These are phyloP conservation scores for Cyclostephanos tholiformis DNA, from an alignment of 108 stramenopile genomes.

Conservation along the genomic window DNA sequence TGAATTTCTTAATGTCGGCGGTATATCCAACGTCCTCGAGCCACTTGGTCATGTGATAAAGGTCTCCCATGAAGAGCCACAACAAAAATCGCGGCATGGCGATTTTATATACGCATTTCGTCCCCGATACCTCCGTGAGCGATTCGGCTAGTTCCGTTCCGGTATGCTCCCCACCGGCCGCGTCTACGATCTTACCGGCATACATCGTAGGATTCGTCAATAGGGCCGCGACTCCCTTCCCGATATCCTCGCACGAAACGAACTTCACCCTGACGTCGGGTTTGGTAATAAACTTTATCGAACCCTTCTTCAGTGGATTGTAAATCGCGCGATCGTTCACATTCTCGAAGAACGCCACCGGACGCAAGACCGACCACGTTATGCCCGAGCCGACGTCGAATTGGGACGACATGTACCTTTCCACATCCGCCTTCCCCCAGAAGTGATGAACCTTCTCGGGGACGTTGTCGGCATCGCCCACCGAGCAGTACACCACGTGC, in stretches of 20 bases:
- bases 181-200: conserved; percentile 37
- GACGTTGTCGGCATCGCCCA: conserved; percentile 35
- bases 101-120: conserved; percentile 21
- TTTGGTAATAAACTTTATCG: conserved; percentile 30
- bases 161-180: conserved; percentile 32
- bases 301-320: conserved; percentile 42
- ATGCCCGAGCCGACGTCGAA: conserved; percentile 17
- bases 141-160: conserved; percentile 28
- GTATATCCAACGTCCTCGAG: conserved; percentile 29
- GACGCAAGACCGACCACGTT: conserved; percentile 46
- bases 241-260: conserved; percentile 35
- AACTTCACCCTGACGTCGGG: conserved; percentile 24
- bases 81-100: conserved; percentile 36
- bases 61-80: conserved; percentile 27
- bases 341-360: conserved; percentile 46
- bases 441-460: conserved; percentile 33
- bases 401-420: conserved; percentile 32
- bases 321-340: conserved; percentile 34
- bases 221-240: conserved; percentile 32
- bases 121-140: conserved; percentile 35
- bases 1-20: conserved; percentile 31
- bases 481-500: conserved; percentile 44
- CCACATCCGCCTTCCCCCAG: conserved; percentile 40
- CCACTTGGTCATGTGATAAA: conserved; percentile 36
- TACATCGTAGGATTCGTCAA: conserved; percentile 29